Evolutionary conservation across 2,329 filamentous ascomycete genomes (phyloP), one percentile per base, ranked within the genome.

Genomic region (Graphiopsis chlorocephala): DNA sequence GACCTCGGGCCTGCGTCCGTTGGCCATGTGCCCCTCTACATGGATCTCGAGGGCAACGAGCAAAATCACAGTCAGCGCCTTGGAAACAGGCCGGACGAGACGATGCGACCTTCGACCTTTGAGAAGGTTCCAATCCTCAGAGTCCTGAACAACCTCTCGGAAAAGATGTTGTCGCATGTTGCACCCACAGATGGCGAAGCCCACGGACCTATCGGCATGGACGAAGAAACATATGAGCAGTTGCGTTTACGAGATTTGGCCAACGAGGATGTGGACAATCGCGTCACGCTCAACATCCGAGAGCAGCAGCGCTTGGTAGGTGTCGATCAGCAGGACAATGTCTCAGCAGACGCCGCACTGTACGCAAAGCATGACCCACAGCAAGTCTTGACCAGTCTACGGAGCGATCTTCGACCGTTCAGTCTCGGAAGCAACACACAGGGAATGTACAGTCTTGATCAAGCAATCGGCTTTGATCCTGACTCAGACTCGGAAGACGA

Each of bases 11-110:
- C 76, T 25, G 74, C 79, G 0, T 76, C 85, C 68, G 81, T 88
- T 3, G 81, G 88, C 35, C 85, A 89, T 64, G 87, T 99, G 23
- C 93, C 95, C 0, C 88, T 93, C 71, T 93, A 96, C 68, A 93
- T 99, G 70, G 91, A 99, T 75, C 79, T 99, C 28, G 92, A 94
- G 74, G 95, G 90, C 31, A 99, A 99, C 73, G 95, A 98, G 78
- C 91, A 95, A 76, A 94, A 99, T 72, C 89, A 96, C 76, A 96
- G 93, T 70, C 91, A 93, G 61, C 86, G 89, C 72, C 89, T 85
- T 72, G 95, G 95, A 58, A 98, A 99, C 76, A 85, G 90, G 61
- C 92, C 94, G 63, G 93, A 98, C 74, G 80, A 90, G 38, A 95
- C 96, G 69, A 97, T 98, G 92, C 86, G 92, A 35, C 92, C 93